Conservation (phyloP, 1,284 basidiomycete species). For the Cryptococcus amylolentus region DNA sequence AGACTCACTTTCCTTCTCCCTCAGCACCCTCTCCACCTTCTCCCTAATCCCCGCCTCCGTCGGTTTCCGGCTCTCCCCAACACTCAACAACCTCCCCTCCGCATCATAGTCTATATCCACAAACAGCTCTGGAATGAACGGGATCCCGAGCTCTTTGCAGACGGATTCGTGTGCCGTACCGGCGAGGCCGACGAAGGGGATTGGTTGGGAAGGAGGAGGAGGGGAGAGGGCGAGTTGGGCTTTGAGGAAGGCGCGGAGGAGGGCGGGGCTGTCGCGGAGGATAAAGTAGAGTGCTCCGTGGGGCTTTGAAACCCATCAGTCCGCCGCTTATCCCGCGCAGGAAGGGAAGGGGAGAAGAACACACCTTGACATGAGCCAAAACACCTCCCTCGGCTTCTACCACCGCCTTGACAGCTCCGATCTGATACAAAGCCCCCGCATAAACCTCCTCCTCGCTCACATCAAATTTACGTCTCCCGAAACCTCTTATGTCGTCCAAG, state of each 20-base stretch:
- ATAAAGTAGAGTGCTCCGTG: slow-evolving; percentile 1
- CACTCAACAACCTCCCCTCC: not conserved
- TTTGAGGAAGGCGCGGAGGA: slow-evolving; percentile 1
- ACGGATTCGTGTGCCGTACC: not conserved
- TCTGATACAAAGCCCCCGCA: slow-evolving; percentile 1
- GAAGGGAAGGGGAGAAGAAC: not conserved
- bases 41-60: not conserved
- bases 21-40: not conserved
- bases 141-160: slow-evolving; percentile 1
- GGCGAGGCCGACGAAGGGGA: slow-evolving; percentile 2
- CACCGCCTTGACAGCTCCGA: slow-evolving; percentile 1
- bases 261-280: not conserved
- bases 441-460: not conserved
- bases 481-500: not conserved
- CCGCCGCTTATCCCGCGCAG: no score
- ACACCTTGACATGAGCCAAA: slow-evolving; percentile 1
- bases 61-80: not conserved
- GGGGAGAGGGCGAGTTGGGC: not conserved
- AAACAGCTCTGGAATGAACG: not conserved
- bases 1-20: not conserved
- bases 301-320: not conserved
- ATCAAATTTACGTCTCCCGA: not conserved
- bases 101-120: not conserved
- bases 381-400: not conserved
- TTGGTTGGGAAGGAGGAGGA: not conserved